These are phyloP conservation scores for Hirsutella thompsonii DNA, from an alignment of 2,329 filamentous ascomycete genomes.

Conservation along the genomic window DNA sequence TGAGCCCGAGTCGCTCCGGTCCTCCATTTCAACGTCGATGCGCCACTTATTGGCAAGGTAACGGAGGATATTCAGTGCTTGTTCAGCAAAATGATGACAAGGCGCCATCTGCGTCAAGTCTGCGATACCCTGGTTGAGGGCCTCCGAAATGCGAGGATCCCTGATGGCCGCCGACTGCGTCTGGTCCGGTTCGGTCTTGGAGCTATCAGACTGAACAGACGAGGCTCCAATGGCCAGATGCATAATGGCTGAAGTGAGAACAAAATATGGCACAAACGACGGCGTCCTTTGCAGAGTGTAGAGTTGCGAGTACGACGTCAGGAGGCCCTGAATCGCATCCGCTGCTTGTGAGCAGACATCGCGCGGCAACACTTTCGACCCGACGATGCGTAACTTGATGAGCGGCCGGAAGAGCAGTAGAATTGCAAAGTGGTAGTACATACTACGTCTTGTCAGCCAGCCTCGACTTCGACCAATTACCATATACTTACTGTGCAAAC, in stretches of 20 bases:
- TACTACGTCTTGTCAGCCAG: constrained; percentile 25
- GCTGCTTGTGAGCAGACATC: constrained; percentile 53
- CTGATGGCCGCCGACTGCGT: constrained; percentile 20
- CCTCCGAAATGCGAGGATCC: constrained; percentile 26
- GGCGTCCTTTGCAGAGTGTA: constrained; percentile 46
- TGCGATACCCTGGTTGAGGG: constrained; percentile 39
- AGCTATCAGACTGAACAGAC: constrained; percentile 4
- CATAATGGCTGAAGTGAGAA: constrained; percentile 48
- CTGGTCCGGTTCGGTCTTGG: constrained; percentile 7
- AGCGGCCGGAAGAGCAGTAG: constrained; percentile 62
- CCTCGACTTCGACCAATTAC: not conserved
- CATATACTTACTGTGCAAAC: constrained; percentile 55
- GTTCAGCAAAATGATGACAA: constrained; percentile 47
- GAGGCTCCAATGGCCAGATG: constrained; percentile 40
- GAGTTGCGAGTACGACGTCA: constrained; percentile 43
- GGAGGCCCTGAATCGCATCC: constrained; percentile 43
- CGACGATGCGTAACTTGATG: constrained; percentile 50
- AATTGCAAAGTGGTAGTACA: constrained; percentile 61
- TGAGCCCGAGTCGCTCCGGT: constrained; percentile 9
- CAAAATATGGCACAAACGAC: constrained; percentile 49
- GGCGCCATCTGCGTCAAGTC: constrained; percentile 48
- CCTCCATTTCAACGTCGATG: constrained; percentile 34
- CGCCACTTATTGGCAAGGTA: constrained; percentile 47
- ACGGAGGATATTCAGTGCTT: constrained; percentile 45
- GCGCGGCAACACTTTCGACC: constrained; percentile 48